Base-by-base conservation (phyloP, 768 basidiomycete species). In the Filobasidium floriforme region DNA sequence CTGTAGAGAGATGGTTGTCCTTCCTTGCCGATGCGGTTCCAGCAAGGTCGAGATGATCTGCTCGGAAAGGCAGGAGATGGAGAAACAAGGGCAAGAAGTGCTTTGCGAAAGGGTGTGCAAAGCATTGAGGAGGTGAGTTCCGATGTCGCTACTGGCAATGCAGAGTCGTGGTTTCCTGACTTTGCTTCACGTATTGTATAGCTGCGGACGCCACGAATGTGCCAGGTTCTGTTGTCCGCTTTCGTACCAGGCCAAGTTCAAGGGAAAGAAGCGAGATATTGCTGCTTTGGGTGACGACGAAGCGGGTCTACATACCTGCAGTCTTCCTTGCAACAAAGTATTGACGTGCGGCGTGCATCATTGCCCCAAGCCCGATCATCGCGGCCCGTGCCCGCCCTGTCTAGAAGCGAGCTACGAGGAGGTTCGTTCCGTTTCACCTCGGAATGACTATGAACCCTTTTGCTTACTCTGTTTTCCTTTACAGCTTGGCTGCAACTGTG, bases 381-480 rank as follows among this genome's bases (percentile, higher is more conserved):
- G 82, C 66, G 90, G 91, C 0, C 79, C 83, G 0, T 99, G 96
- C 75, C 86, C 84, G 0, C 83, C 87, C 24, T 99, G 96, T 78
- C 80, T 94, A 60, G 84, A 87, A 76, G 91, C 91, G 54, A 87
- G 88, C 0, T 99, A 93, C 71, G 92, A 97, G 49, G 96, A 99
- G 85, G 87, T 88, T 68, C 37, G 84, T 72, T 12, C 15, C 14
- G 32, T 37, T 37, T 37, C 32, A 3, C 15, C 18, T 28, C 24
- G 24, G 46, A n/a, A 51, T 24, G 46, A 51, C 12, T 12, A 24
- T 12, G 15, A 24, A 15, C 26, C 40, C 37, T 65, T 37, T 26
- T 52, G 49, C 19, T 37, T 32, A 19, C 12, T 60, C 24, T 51
- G 9, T 37, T 9, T 28, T 55, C 15, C 29, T 19, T 52, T 29